Conservation (phyloP, 1,139 yeast species). For the Hanseniaspora sp. region DNA sequence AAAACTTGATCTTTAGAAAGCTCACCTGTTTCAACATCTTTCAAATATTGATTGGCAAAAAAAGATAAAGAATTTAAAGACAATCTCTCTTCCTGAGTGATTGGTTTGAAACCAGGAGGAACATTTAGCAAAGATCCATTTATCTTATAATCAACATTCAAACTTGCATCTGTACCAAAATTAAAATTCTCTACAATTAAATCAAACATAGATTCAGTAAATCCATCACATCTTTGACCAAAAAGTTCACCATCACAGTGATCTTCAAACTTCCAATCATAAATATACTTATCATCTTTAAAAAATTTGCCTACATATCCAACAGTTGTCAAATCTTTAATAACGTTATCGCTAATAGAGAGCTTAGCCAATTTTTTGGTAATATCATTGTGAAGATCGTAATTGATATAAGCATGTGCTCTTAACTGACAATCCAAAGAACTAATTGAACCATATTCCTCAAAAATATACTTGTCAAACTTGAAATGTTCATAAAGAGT, state of each 20-base stretch:
- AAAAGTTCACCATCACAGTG: not conserved
- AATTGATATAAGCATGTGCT: not conserved
- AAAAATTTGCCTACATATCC: not conserved
- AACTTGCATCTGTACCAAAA: not conserved
- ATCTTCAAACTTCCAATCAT: not conserved
- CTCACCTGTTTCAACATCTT: not conserved
- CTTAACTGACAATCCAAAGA: not conserved
- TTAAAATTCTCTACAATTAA: not conserved
- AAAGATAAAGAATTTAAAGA: conserved; percentile 4
- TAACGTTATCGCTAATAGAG: not conserved
- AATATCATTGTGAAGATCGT: not conserved
- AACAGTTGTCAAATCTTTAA: not conserved
- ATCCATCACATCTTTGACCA: not conserved
- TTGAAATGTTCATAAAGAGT: not conserved
- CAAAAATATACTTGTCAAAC: not conserved
- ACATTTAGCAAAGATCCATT: not conserved
- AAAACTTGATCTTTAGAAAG: not conserved
- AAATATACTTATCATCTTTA: not conserved
- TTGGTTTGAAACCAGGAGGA: not conserved
- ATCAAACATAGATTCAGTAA: not conserved
- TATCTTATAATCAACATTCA: not conserved
- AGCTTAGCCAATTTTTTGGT: not conserved
- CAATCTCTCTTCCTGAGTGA: conserved; percentile 9
- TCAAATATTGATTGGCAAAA: not conserved
- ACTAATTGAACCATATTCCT: not conserved